These are phyloP conservation scores for Erigeron canadensis DNA, from an alignment of 129 eudicot species.

Conservation along the genomic window DNA sequence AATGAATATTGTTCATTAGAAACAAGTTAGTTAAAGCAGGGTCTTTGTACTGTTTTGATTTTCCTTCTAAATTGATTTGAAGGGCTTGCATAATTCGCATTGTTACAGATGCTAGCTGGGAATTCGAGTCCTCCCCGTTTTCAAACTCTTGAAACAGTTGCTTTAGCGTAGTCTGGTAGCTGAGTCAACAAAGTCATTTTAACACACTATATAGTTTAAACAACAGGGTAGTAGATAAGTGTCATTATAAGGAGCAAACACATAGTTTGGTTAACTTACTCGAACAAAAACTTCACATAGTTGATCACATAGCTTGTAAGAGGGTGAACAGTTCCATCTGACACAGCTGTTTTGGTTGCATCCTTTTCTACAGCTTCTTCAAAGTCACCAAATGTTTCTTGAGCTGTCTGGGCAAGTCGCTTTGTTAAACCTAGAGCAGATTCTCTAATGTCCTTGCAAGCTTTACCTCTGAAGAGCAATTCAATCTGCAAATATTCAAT, in stretches of 20 bases:
- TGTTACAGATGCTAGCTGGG: conserved; percentile 90
- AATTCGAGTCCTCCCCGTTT: conserved; percentile 60
- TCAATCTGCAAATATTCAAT: conserved; percentile 57
- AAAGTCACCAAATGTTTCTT: conserved; percentile 94
- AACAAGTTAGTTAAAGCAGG: conserved; percentile 79
- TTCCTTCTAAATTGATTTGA: conserved; percentile 92
- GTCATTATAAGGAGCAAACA: neutral
- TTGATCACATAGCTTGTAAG: conserved; percentile 99
- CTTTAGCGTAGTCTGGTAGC: conserved; percentile 92
- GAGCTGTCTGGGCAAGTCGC: conserved; percentile 95
- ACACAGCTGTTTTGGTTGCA: conserved; percentile 94
- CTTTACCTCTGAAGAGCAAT: conserved; percentile 79
- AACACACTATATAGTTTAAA: neutral
- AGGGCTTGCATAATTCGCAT: conserved; percentile 99
- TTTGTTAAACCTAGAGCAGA: conserved; percentile 89
- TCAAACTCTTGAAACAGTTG: conserved; percentile 97
- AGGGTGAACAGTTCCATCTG: conserved; percentile 98
- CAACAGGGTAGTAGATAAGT: neutral
- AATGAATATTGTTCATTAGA: conserved; percentile 96
- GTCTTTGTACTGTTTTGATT: conserved; percentile 93
- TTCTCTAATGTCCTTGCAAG: conserved; percentile 85
- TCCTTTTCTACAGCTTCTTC: conserved; percentile 99
- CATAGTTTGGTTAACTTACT: conserved; percentile 51
- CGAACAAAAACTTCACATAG: conserved; percentile 91
- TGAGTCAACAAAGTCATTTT: conserved; percentile 27